Base-by-base conservation (phyloP, 2,329 filamentous ascomycete genomes). In the Tolypocladium nubicola region DNA sequence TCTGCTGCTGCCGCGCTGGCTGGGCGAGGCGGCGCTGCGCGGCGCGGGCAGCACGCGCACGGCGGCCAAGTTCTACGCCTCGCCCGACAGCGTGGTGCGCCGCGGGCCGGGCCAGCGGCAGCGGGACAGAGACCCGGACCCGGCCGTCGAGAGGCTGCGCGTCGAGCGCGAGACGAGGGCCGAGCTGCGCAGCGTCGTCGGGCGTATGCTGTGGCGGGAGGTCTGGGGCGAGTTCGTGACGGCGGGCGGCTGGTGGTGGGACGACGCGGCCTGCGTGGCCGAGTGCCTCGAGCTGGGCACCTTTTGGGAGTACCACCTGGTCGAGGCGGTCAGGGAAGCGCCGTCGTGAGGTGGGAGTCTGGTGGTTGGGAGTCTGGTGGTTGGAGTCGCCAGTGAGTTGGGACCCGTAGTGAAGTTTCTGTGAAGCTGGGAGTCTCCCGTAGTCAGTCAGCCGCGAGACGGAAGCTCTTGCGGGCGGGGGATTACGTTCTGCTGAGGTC, bases 201-300 rank as follows among this genome's bases (percentile, higher is more conserved):
- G 81, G 0, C 75, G 81, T 40, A 77, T 81, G 73, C 69, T 86
- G 21, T 86, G 83, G 83, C 75, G 76, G 63, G 79, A 85, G 63
- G 75, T 82, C 14, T 86, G 83, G 83, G 82, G 83, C 0, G 64
- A 66, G 3, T 78, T 75, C 58, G 76, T 83, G 10, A 75, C 72
- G 3, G 75, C 74, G 0, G 67, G 75, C 6, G 71, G 66, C 49
- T 85, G 82, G 82, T 86, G 83, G 83, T 86, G 83, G 83, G 80
- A 86, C 47, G 78, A 84, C 38, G 68, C 72, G 14, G 73, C 68
- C 1, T 81, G 80, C 57, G 68, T 83, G 2, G 73, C 78, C 45
- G 83, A 86, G 66, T 86, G 83, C 59, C 64, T 76, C 19, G 69
- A 76, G 56, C 65, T 79, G 59, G 76, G 76, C 5, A 86, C 83